phyloP scores from a whole-genome alignment of 768 basidiomycete genomes.

The Myochromella boudieri region DNA sequence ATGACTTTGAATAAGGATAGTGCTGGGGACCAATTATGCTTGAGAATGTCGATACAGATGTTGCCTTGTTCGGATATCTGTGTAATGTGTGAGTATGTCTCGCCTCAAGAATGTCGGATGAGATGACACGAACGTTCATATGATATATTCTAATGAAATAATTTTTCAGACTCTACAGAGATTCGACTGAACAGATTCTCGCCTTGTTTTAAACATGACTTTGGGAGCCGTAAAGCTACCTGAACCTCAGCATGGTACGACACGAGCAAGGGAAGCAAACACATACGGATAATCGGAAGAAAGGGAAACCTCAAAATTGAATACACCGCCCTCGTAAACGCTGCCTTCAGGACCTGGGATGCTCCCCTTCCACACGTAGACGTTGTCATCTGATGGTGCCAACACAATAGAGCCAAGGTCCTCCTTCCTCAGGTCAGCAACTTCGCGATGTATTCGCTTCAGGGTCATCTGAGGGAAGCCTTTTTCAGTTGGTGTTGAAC shows the following conservation, averaged over 20 bases:
- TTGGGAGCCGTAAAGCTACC: conserved; percentile 76
- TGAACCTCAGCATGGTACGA: not conserved
- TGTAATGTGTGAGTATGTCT: not conserved
- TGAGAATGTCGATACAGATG: conserved; percentile 89
- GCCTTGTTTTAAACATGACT: conserved; percentile 76
- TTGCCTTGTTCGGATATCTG: conserved; percentile 73
- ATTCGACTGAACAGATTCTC: conserved; percentile 17
- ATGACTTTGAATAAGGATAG: conserved; percentile 93
- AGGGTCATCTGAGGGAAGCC: conserved; percentile 47
- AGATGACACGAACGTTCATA: conserved; percentile 54
- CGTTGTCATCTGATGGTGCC: conserved; percentile 59
- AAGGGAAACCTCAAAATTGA: conserved; percentile 64
- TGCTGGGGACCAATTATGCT: conserved; percentile 93
- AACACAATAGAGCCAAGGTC: conserved; percentile 76
- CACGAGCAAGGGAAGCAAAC: conserved; percentile 1
- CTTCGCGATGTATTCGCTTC: conserved; percentile 83
- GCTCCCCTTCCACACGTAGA: conserved; percentile 74
- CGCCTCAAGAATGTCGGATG: not conserved
- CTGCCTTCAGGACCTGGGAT: conserved; percentile 85
- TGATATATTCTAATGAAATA: conserved; percentile 69
- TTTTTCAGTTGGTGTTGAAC: not conserved
- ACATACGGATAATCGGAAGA: conserved; percentile 79
- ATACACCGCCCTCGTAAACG: conserved; percentile 78
- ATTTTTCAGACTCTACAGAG: not conserved
- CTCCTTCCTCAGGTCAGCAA: conserved; percentile 78